Percentiles rank a stretch among this genome's conserved stretches.
phyloP scores from a whole-genome alignment of 192 early-diverging fungal genomes.

The Umbelopsis sp. region DNA sequence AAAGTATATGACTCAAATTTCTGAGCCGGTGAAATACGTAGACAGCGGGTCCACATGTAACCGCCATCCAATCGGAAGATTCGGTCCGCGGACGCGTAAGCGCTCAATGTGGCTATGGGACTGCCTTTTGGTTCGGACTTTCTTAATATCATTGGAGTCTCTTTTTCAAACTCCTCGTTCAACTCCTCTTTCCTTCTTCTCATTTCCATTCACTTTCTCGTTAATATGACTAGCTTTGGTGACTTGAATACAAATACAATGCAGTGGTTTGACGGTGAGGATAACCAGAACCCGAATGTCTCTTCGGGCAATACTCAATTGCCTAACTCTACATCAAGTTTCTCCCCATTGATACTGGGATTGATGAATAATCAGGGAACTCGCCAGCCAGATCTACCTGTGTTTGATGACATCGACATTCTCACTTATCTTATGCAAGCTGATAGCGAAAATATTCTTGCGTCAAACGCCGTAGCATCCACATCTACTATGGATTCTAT shows the following conservation, averaged over 20 bases:
- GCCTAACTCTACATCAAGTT: slow-evolving; percentile 16
- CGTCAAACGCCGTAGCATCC: neutral
- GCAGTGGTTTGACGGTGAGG: slow-evolving; percentile 17
- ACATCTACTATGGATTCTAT: neutral
- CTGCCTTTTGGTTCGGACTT: neutral
- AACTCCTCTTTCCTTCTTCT: neutral
- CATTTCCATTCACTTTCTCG: neutral
- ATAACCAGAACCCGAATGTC: slow-evolving; percentile 1
- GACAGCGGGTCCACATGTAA: slow-evolving; percentile 9
- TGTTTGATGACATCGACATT: slow-evolving; percentile 6
- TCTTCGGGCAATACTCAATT: slow-evolving; percentile 3
- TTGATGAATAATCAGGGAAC: slow-evolving; percentile 9
- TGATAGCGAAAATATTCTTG: slow-evolving; percentile 8
- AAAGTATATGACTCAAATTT: neutral
- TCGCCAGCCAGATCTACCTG: neutral
- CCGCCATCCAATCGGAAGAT: neutral
- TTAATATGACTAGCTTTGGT: slow-evolving; percentile 10
- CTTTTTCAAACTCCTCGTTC: slow-evolving; percentile 3
- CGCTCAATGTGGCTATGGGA: neutral
- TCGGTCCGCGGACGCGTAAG: slow-evolving; percentile 8
- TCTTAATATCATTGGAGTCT: neutral
- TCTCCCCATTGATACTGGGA: slow-evolving; percentile 1
- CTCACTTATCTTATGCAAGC: slow-evolving; percentile 15
- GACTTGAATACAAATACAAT: slow-evolving; percentile 5
- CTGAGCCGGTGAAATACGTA: neutral